These are phyloP conservation scores for Aspergillus udagawae DNA, from an alignment of 2,329 filamentous ascomycete species.

Conservation along the genomic window DNA sequence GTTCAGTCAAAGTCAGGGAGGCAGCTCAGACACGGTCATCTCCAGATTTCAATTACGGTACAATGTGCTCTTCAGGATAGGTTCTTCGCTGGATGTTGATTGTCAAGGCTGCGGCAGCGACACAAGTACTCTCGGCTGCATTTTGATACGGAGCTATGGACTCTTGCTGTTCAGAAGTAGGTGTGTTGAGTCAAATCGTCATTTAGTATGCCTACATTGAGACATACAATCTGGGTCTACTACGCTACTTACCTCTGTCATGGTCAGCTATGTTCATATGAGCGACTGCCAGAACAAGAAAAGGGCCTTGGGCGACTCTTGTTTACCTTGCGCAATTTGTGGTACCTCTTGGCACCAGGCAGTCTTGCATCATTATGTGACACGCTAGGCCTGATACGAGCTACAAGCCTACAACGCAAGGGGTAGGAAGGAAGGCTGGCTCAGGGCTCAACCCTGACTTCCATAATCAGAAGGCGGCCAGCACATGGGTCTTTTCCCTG, in stretches of 20 bases:
- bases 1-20: neutral
- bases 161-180: neutral
- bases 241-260: neutral
- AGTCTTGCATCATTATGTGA: constrained; percentile 2
- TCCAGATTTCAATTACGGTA: neutral
- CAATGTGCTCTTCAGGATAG: neutral
- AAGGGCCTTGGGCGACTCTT: constrained; percentile 14
- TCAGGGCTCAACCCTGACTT: constrained; percentile 17
- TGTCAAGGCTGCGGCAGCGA: neutral
- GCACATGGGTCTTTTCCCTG: neutral
- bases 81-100: neutral
- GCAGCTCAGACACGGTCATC: neutral
- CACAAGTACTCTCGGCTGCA: no score
- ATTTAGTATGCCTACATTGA: neutral
- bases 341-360: neutral
- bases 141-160: neutral
- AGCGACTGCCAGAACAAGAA: neutral
- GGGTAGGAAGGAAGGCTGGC: constrained; percentile 12
- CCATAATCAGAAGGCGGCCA: neutral
- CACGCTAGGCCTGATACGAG: constrained; percentile 20
- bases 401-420: constrained; percentile 21
- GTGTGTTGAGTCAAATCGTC: neutral
- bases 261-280: neutral
- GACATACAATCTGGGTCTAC: neutral
- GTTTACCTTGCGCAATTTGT: neutral